Percentiles rank a stretch among this genome's conserved stretches.
Evolutionary conservation across 805 yeast species (phyloP).

Genomic region (Candida golubevii): DNA sequence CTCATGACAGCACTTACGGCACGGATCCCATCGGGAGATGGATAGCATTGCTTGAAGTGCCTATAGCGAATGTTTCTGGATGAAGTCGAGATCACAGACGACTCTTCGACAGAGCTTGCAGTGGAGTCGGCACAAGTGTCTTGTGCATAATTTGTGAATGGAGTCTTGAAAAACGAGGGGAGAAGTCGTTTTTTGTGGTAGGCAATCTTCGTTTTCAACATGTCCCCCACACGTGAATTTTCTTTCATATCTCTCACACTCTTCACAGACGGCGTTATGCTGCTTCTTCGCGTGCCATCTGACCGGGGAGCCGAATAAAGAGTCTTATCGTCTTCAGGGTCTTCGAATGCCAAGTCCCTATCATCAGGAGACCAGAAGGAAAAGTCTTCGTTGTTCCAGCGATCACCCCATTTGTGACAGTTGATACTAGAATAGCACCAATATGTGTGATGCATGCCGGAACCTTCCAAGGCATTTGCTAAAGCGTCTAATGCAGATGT

Average conservation of each 20-base stretch:
- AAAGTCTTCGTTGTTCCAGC: conserved; percentile 92
- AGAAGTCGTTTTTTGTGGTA: conserved; percentile 11
- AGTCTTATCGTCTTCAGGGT: conserved; percentile 6
- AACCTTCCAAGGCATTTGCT: conserved; percentile 71
- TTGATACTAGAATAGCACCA: conserved; percentile 83
- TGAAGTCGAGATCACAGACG: conserved; percentile 12
- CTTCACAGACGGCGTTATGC: conserved; percentile 14
- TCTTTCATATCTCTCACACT: conserved; percentile 9
- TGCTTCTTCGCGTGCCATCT: conserved; percentile 10
- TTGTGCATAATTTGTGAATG: conserved; percentile 2
- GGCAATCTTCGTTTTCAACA: conserved; percentile 8
- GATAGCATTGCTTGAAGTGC: conserved; percentile 33
- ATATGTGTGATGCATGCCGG: conserved; percentile 65
- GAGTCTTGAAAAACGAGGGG: conserved; percentile 8
- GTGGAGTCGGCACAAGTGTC: conserved; percentile 8
- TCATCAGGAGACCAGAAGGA: conserved; percentile 80
- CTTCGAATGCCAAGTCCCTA: conserved; percentile 23
- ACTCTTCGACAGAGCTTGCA: conserved; percentile 5
- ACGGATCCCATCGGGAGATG: conserved; percentile 60
- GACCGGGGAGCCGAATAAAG: conserved; percentile 3
- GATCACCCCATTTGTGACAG: conserved; percentile 81
- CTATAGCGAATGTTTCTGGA: conserved; percentile 17
- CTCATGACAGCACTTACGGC: conserved; percentile 73
- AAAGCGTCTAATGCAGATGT: conserved; percentile 82
- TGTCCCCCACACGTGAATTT: conserved; percentile 6